A percentile compares a stretch with the other conserved stretches of the same genome.
These are phyloP conservation scores for Tylopilus orsonianus DNA, from an alignment of 1,284 basidiomycete genomes.

Conservation along the genomic window DNA sequence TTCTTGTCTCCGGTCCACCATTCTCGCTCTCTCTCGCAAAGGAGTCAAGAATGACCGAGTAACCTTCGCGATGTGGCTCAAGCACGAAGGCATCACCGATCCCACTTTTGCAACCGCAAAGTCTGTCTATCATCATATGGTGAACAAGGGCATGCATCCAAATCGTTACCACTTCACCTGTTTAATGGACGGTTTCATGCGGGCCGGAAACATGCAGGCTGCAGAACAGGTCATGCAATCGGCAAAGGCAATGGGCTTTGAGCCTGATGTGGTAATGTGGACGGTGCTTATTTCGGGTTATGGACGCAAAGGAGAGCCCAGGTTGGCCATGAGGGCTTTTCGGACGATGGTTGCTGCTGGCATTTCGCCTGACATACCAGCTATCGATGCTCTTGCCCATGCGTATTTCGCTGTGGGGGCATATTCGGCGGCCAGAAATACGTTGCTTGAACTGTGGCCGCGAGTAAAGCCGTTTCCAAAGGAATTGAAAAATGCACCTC, in stretches of 20 bases:
- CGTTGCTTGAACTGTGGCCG: slow-evolving; percentile 63
- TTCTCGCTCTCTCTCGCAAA: slow-evolving; percentile 46
- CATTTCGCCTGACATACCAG: slow-evolving; percentile 63
- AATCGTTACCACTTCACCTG: slow-evolving; percentile 68
- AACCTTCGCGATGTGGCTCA: slow-evolving; percentile 59
- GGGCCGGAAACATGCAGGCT: slow-evolving; percentile 50
- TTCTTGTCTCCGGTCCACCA: slow-evolving; percentile 42
- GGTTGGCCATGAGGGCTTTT: slow-evolving; percentile 54
- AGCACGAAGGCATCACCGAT: slow-evolving; percentile 54
- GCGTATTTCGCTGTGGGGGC: slow-evolving; percentile 61
- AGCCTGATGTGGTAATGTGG: slow-evolving; percentile 63
- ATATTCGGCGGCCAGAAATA: slow-evolving; percentile 46
- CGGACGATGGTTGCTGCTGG: slow-evolving; percentile 59
- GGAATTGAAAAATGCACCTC: slow-evolving; percentile 39
- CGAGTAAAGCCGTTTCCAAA: slow-evolving; percentile 62
- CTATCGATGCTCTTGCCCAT: slow-evolving; percentile 66
- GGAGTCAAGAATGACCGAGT: slow-evolving; percentile 53
- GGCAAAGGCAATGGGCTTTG: slow-evolving; percentile 48
- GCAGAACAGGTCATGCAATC: slow-evolving; percentile 54
- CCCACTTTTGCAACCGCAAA: slow-evolving; percentile 51
- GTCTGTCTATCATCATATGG: slow-evolving; percentile 53
- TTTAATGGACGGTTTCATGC: slow-evolving; percentile 66
- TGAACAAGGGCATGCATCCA: slow-evolving; percentile 63
- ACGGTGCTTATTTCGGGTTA: slow-evolving; percentile 71
- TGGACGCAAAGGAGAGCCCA: slow-evolving; percentile 56